These are phyloP conservation scores for Aspergillus sp. DNA, from an alignment of 2,329 filamentous ascomycete genomes.

Conservation along the genomic window DNA sequence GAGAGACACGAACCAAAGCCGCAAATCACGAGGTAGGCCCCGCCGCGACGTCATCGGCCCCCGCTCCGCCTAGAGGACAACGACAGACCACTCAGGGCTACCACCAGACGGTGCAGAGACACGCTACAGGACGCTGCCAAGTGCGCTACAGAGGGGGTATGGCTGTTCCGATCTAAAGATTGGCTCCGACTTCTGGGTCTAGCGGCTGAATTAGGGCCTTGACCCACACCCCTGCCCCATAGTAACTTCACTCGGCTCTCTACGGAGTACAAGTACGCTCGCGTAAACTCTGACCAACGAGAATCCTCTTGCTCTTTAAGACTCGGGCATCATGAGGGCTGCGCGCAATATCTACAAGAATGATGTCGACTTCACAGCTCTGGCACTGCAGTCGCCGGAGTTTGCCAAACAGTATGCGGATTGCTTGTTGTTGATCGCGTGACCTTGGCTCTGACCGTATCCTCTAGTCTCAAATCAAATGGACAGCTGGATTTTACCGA, in stretches of 20 bases:
- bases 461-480: slow-evolving; percentile 42
- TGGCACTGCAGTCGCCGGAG: slow-evolving; percentile 51
- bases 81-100: no score
- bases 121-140: background rate
- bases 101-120: no score
- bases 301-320: background rate
- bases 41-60: background rate
- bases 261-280: no score
- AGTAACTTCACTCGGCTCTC: background rate
- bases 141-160: no score
- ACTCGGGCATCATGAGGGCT: slow-evolving; percentile 21
- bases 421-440: slow-evolving; percentile 10
- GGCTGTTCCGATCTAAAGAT: background rate
- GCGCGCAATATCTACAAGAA: slow-evolving; percentile 45
- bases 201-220: background rate
- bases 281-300: no score
- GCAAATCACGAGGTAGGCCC: background rate
- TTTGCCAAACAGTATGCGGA: slow-evolving; percentile 49
- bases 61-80: background rate
- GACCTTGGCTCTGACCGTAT: slow-evolving; percentile 5
- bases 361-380: slow-evolving; percentile 53
- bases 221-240: background rate
- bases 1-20: background rate
- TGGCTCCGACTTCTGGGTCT: background rate
- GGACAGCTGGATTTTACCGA: slow-evolving; percentile 71